phyloP scores from a whole-genome alignment of 164 flowering plant genomes.

The Annona squamosa region DNA sequence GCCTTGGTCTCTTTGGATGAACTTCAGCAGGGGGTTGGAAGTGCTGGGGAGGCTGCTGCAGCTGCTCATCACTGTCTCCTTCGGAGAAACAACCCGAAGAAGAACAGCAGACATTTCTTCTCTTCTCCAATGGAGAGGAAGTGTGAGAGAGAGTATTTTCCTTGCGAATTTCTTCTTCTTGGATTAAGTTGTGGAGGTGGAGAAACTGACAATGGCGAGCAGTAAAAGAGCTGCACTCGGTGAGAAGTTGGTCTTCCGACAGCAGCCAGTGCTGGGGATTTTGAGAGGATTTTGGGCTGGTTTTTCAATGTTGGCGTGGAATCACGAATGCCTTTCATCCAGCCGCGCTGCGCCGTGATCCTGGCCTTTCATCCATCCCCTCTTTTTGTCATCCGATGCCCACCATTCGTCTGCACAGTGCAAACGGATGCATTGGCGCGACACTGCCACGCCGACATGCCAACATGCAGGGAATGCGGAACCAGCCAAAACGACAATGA shows the following conservation, averaged over 20 bases:
- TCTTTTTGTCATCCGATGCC: background rate
- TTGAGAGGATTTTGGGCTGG: background rate
- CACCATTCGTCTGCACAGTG: background rate
- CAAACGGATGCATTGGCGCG: background rate
- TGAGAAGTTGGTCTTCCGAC: too few species aligned
- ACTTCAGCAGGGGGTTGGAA: conserved; percentile 7
- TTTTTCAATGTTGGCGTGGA: conserved; percentile 5
- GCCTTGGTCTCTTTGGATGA: conserved; percentile 8
- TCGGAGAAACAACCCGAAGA: conserved; percentile 32
- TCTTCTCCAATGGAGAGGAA: background rate
- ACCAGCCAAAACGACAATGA: too few species aligned
- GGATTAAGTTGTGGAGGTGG: background rate
- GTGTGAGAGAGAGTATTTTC: too few species aligned
- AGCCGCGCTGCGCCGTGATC: background rate
- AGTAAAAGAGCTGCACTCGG: too few species aligned
- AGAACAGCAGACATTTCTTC: conserved; percentile 16
- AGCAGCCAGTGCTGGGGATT: background rate
- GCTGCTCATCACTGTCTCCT: conserved; percentile 17
- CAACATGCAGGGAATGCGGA: too few species aligned
- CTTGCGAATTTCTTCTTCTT: too few species aligned
- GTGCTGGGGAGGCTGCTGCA: background rate
- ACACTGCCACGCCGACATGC: background rate
- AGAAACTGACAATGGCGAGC: background rate
- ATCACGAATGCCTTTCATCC: background rate
- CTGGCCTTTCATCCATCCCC: background rate